A percentile compares a stretch with the other conserved stretches of the same genome.
Conservation (phyloP, 2,329 filamentous ascomycete genomes). For the Diaporthe ilicicola region DNA sequence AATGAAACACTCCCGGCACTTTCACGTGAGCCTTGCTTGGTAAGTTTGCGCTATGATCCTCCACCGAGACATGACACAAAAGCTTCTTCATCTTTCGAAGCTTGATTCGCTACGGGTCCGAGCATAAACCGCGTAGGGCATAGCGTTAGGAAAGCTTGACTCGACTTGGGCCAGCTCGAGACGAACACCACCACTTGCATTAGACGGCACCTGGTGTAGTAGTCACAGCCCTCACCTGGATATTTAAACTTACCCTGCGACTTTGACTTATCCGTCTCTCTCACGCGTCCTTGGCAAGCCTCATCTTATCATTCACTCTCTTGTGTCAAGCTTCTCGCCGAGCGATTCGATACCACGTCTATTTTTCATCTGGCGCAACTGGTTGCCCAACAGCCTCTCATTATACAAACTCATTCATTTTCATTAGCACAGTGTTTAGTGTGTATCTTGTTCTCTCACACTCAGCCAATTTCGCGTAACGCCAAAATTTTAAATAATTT, state of each 20-base stretch:
- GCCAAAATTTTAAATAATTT: not conserved
- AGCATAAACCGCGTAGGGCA: not conserved
- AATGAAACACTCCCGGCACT: not conserved
- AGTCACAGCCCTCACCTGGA: not conserved
- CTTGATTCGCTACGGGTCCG: not conserved
- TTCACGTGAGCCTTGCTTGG: not conserved
- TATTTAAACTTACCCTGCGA: not conserved
- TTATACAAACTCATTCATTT: not conserved
- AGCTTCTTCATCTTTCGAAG: slow-evolving; percentile 2
- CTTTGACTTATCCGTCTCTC: not conserved
- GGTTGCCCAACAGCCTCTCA: not conserved
- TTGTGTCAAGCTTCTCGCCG: not conserved
- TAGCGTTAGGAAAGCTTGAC: slow-evolving; percentile 1
- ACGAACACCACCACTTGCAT: not conserved
- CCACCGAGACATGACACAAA: not conserved
- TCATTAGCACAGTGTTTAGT: not conserved
- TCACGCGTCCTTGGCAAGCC: not conserved
- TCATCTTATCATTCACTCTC: not conserved
- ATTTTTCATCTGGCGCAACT: not conserved
- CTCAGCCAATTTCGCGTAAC: not conserved
- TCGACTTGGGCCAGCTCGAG: not conserved
- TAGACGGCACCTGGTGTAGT: not conserved
- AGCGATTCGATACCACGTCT: not conserved
- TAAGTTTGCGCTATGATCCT: not conserved
- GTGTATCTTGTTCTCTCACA: not conserved